Evolutionary conservation across 352 stramenopile genomes (phyloP).

Genomic region (Phytophthora crassamura): DNA sequence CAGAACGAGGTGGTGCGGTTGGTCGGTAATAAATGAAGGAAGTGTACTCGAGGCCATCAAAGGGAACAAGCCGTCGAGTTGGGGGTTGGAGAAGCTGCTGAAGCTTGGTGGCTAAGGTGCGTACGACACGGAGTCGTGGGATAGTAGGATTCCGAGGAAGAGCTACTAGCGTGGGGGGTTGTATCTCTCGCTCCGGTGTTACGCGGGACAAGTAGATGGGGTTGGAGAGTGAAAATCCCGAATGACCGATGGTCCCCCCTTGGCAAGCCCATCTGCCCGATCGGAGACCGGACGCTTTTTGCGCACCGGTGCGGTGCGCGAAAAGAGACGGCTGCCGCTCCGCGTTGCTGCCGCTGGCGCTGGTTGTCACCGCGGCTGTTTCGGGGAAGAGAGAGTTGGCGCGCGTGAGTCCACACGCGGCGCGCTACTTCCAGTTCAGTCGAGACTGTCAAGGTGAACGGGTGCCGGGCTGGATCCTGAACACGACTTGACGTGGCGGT

Average conservation of each 20-base stretch:
- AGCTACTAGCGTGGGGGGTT: constrained; percentile 45
- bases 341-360: constrained; percentile 9
- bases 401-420: constrained; percentile 4
- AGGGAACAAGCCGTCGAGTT: constrained; percentile 30
- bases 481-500: constrained; percentile 34
- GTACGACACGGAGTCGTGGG: constrained; percentile 49
- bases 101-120: constrained; percentile 23
- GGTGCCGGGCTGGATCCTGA: constrained; percentile 22
- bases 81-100: constrained; percentile 32
- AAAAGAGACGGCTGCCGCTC: constrained; percentile 28
- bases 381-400: constrained; percentile 11
- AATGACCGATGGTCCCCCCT: constrained; percentile 45
- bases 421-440: constrained; percentile 11
- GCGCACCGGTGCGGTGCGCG: constrained; percentile 35
- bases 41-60: constrained; percentile 52
- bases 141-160: constrained; percentile 57
- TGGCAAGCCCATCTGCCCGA: constrained; percentile 7
- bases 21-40: constrained; percentile 49
- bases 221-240: constrained; percentile 47
- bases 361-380: constrained; percentile 20
- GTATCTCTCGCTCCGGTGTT: constrained; percentile 49
- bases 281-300: constrained; percentile 24
- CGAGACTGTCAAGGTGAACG: constrained; percentile 5
- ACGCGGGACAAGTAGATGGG: constrained; percentile 50
- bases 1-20: constrained; percentile 19